A percentile compares a stretch with the other conserved stretches of the same genome.
Evolutionary conservation across 2,329 filamentous ascomycete genomes (phyloP).

Genomic region (Diaporthe aspalathi): DNA sequence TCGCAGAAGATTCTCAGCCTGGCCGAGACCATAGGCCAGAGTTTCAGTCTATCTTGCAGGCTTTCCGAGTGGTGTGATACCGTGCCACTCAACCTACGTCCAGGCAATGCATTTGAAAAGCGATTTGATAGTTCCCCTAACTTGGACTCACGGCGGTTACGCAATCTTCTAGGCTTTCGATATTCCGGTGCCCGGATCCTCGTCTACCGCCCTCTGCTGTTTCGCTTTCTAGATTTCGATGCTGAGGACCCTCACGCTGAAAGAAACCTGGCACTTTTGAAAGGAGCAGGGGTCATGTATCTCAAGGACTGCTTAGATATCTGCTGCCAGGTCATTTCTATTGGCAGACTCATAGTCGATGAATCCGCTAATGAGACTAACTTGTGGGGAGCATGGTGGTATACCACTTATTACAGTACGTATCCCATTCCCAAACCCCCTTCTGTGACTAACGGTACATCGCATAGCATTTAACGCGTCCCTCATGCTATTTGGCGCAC

Average conservation of each 20-base stretch:
- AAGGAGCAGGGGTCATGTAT: background rate
- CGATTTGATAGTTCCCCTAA: background rate
- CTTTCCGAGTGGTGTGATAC: background rate
- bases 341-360: background rate
- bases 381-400: background rate
- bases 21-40: background rate
- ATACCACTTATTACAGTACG: background rate
- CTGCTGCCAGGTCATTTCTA: background rate
- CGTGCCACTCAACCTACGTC: background rate
- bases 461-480: background rate
- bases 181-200: background rate
- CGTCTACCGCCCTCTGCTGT: background rate
- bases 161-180: background rate
- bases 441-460: background rate
- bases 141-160: background rate
- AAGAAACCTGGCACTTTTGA: background rate
- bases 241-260: background rate
- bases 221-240: background rate
- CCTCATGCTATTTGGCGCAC: background rate
- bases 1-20: background rate
- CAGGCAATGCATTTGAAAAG: background rate
- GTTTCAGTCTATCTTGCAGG: background rate
- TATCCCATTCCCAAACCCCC: background rate
- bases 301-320: background rate
- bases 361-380: background rate